Base-by-base conservation (phyloP, 805 yeast genomes). In the Ogataea paradorogensis region DNA sequence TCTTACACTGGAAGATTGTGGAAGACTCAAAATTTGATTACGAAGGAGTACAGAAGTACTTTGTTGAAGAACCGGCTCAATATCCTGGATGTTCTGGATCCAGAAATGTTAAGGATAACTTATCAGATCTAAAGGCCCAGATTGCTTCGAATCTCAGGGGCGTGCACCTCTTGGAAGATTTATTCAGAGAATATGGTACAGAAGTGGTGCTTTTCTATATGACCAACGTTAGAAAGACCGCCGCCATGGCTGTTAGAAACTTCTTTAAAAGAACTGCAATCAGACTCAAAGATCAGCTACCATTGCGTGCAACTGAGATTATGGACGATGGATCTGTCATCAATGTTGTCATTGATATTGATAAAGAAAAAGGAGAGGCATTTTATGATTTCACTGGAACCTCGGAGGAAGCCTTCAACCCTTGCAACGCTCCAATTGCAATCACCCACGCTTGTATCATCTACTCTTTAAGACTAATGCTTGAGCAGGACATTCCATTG, bases 321-420 rank as follows among this genome's bases (percentile, higher is more conserved):
- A 64, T 77, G 65, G 82, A 77, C 56, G 81, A 77, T 52, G 82
- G 82, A 20, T 69, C 80, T 5, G 61, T 68, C 14, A 71, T 76
- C 34, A 54, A 68, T 5, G 63, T 74, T 15, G 58, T 59, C 9
- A 65, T 76, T 30, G 57, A 63, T 16, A 73, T 72, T 44, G 55
- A 59, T 44, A 61, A 57, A 14, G 63, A 62, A 20, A 58, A 64
- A 16, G 76, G 75, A 2, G 57, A 57, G 32, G 70, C 75, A 1
- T 61, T 63, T 22, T 73, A 74, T 55, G 81, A 76, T 53, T 76
- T 76, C 50, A 66, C 70, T 9, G 77, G 71, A 27, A 69, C 78
- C 4, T 74, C 79, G 5, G 68, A 69, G 42, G 76, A 75, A 49
- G 65, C 75, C 15, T 71, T 73, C 50, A 73, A 73, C 26, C 72